Percentiles rank a stretch among this genome's conserved stretches.
These are phyloP conservation scores for Volvariella surrecta DNA, from an alignment of 1,284 basidiomycete species.

Conservation along the genomic window DNA sequence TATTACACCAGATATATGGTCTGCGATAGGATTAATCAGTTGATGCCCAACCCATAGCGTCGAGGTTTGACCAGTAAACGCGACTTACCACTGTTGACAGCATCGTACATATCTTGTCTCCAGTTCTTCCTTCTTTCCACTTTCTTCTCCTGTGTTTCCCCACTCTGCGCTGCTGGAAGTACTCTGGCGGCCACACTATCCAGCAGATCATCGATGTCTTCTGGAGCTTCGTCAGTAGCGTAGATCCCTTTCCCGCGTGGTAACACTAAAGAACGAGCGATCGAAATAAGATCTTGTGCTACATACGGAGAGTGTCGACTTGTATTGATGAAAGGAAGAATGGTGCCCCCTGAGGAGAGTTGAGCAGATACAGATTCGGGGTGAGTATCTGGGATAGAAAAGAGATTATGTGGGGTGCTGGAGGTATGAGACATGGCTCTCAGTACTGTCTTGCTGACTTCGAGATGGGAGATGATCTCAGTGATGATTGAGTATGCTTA, in stretches of 20 bases:
- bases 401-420: conserved; percentile 17
- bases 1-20: conserved; percentile 43
- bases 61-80: background rate
- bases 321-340: conserved; percentile 20
- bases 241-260: conserved; percentile 44
- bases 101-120: conserved; percentile 35
- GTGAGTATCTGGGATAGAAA: conserved; percentile 15
- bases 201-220: conserved; percentile 32
- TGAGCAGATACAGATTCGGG: too few species aligned
- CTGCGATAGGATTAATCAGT: conserved; percentile 15
- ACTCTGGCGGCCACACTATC: conserved; percentile 18
- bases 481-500: too few species aligned
- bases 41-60: background rate
- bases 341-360: conserved; percentile 12
- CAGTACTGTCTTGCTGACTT: too few species aligned
- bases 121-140: conserved; percentile 31
- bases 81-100: conserved; percentile 29
- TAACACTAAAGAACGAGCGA: conserved; percentile 33
- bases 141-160: conserved; percentile 24
- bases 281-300: conserved; percentile 32
- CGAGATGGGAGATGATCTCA: too few species aligned
- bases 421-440: conserved; percentile 1
- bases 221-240: conserved; percentile 43
- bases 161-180: too few species aligned
- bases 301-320: conserved; percentile 25